Evolutionary conservation across 2,329 filamentous ascomycete species (phyloP), one percentile per base, ranked within the genome.

Genomic region (Colletotrichum cordylinicola): DNA sequence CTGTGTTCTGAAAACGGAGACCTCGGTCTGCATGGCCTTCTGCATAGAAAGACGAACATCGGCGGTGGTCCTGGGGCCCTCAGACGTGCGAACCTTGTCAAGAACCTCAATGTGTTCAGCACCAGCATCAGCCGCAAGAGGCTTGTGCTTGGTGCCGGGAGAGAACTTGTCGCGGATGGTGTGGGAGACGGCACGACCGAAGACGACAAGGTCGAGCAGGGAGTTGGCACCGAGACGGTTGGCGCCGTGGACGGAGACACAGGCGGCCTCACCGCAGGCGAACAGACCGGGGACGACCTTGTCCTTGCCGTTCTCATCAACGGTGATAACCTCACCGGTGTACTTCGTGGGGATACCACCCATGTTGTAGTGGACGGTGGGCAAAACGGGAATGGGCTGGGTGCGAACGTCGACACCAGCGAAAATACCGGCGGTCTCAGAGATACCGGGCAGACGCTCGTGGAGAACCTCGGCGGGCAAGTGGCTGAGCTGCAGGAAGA

Each of bases 341-440:
- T 98, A 98, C 83, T 95, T 95, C 80, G 97, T 98, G 68, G 96
- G 96, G 81, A 99, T 98, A 91, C 97, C 96, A 87, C 96, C 96
- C 97, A 98, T 99, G 91, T 98, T 98, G 92, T 99, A 99, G 91
- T 99, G 96, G 80, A 98, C 96, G 60, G 96, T 98, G 74, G 96
- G 96, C 78, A 98, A 91, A 79, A 98, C 96, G 77, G 96, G 96
- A 81, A 98, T 98, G 79, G 96, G 96, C 88, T 98, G 95, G 90
- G 98, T 98, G 83, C 93, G 94, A 80, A 99, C 96, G 85, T 99
- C 97, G 81, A 99, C 96, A 88, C 97, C 96, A 76, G 96, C 91
- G 87, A 99, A 99, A 83, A 98, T 98, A 81, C 95, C 96, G 69
- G 96, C 97, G 39, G 97, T 99, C 90, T 99, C 97, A 52, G 96